A percentile compares a stretch with the other conserved stretches of the same genome.
These are phyloP conservation scores for Chlorella sp. DNA, from an alignment of 139 green algal genomes.

Conservation along the genomic window DNA sequence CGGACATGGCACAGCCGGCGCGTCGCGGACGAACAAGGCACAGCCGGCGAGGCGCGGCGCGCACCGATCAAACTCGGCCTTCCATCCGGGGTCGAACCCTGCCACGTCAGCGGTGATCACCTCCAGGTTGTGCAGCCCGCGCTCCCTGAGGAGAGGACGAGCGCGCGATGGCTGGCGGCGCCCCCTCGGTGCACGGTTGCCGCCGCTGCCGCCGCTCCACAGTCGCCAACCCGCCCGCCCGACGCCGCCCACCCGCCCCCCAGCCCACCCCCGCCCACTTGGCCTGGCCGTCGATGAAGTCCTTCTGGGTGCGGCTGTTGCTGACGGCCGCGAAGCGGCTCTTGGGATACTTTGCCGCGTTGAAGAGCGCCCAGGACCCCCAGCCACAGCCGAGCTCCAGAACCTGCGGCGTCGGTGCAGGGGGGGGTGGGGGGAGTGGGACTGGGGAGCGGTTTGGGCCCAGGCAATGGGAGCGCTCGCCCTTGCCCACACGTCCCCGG, in stretches of 20 bases:
- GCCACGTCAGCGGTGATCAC: conserved; percentile 85
- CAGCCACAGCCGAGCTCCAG: conserved; percentile 98
- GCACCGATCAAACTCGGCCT: no score
- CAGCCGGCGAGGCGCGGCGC: no score
- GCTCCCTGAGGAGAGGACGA: conserved; percentile 25
- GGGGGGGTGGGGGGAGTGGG: neutral
- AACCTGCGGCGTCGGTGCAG: conserved; percentile 53
- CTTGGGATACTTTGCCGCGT: conserved; percentile 72
- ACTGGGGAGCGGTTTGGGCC: no score
- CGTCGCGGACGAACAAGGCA: no score
- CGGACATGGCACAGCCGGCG: no score
- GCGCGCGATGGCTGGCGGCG: no score
- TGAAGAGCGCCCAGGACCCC: conserved; percentile 89
- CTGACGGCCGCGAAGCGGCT: conserved; percentile 78
- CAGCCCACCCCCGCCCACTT: conserved; percentile 9
- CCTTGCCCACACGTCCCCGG: no score
- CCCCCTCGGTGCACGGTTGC: no score
- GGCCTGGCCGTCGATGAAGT: conserved; percentile 72
- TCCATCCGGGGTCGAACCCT: conserved; percentile 68
- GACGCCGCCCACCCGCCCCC: neutral
- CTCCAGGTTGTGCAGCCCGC: conserved; percentile 82
- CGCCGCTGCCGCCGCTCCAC: no score
- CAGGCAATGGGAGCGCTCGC: no score
- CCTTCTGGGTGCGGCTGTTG: conserved; percentile 86
- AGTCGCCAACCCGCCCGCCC: no score